Evolutionary conservation across 2,329 filamentous ascomycete species (phyloP), one percentile per base, ranked within the genome.

Genomic region (Drechslerella dactyloides): DNA sequence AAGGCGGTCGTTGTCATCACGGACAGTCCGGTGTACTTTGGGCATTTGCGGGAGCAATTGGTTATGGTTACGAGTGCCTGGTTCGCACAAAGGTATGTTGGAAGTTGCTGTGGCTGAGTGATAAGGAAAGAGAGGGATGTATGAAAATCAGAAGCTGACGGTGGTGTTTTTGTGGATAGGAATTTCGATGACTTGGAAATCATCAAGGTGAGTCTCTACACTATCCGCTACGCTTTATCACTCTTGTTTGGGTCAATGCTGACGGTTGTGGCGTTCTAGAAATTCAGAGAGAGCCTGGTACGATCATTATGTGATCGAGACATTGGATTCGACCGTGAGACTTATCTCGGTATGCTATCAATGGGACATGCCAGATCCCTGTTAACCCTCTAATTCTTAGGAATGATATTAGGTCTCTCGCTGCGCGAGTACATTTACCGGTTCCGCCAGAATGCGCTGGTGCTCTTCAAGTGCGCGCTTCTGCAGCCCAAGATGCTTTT

Each of bases 401-500:
- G 55, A 52, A 75, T 77, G 59, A 76, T 57, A 24, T 17, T 74
- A 86, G 85, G 85, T 13, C 82, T 87, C 63, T 96, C 91, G 74
- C 83, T 97, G 75, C 86, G 94, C 64, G 93, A 97, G 81, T 85
- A 99, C 78, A 89, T 99, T 63, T 89, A 93, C 79, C 91, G 96
- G 80, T 99, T 96, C 80, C 92, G 90, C 80, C 91, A 91, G 84
- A 93, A 99, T 83, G 96, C 93, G 0, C 82, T 99, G 73, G 91
- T 97, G 54, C 83, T 99, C 62, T 87, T 99, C 78, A 99, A 99
- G 82, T 96, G 91, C 79, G 89, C 93, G 79, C 82, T 99, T 74
- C 83, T 99, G 74, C 93, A 99, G 79, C 93, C 92, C 60, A 99
- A 97, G 93, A 97, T 97, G 90, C 87, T 99, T 60, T 97, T 99